phyloP scores from a whole-genome alignment of 768 basidiomycete species.

The Suillus placidus region DNA sequence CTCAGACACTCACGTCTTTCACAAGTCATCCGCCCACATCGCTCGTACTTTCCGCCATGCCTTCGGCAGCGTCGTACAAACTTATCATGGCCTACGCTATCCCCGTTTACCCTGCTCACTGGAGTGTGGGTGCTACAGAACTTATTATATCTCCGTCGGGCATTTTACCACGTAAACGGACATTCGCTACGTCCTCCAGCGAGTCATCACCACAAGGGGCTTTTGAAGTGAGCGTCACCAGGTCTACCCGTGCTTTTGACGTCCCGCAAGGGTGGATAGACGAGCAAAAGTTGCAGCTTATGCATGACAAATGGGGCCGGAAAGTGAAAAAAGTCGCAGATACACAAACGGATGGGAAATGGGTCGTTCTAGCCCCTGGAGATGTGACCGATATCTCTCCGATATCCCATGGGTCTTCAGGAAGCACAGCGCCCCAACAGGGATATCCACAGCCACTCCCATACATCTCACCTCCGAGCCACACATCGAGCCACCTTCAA shows the following conservation, averaged over 20 bases:
- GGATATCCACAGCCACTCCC: constrained; percentile 18
- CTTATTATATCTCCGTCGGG: constrained; percentile 56
- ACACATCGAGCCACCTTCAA: constrained; percentile 61
- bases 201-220: constrained; percentile 27
- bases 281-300: constrained; percentile 56
- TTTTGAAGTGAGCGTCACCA: constrained; percentile 57
- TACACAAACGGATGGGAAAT: constrained; percentile 83
- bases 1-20: constrained; percentile 74
- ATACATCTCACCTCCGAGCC: constrained; percentile 40
- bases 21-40: constrained; percentile 81
- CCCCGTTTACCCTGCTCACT: constrained; percentile 81
- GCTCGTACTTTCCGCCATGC: constrained; percentile 67
- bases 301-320: constrained; percentile 79
- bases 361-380: constrained; percentile 75
- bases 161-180: constrained; percentile 11
- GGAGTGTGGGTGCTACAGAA: constrained; percentile 78
- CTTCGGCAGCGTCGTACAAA: constrained; percentile 62
- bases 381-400: constrained; percentile 27
- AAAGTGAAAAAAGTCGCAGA: constrained; percentile 72
- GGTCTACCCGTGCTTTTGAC: constrained; percentile 70
- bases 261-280: constrained; percentile 75
- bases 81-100: constrained; percentile 74
- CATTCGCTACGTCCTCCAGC: constrained; percentile 14
- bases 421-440: constrained; percentile 30
- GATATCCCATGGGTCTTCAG: constrained; percentile 20